A percentile compares a stretch with the other conserved stretches of the same genome.
Conservation (phyloP, 2,329 filamentous ascomycete genomes). For the Diaporthe sp. region DNA sequence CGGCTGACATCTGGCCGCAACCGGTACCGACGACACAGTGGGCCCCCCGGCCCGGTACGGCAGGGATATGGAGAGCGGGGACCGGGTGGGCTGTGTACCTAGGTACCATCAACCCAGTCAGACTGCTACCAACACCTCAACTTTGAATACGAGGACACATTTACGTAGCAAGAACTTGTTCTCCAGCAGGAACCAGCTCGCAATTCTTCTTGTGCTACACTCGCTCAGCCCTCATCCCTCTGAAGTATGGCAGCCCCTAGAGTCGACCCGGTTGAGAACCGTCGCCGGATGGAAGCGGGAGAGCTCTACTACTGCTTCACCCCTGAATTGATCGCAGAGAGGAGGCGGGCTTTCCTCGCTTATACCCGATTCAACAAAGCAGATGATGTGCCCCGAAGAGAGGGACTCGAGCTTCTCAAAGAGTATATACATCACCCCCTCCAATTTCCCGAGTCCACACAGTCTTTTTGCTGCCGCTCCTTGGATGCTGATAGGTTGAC, state of each 20-base stretch:
- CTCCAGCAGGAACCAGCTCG: background rate
- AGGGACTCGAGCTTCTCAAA: conserved; percentile 76
- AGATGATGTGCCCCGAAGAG: conserved; percentile 71
- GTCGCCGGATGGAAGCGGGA: conserved; percentile 71
- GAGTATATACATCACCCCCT: conserved; percentile 66
- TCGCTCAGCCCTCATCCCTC: background rate
- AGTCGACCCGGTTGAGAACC: conserved; percentile 62
- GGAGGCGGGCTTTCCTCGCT: conserved; percentile 73
- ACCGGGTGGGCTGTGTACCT: background rate
- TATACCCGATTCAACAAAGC: conserved; percentile 75
- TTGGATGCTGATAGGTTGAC: conserved; percentile 15
- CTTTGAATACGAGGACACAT: conserved; percentile 2
- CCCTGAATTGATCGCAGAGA: conserved; percentile 74
- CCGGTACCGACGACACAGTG: conserved; percentile 28
- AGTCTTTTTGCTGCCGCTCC: background rate
- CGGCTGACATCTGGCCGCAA: conserved; percentile 31
- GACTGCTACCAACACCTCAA: background rate
- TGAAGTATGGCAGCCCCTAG: conserved; percentile 35
- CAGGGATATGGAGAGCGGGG: conserved; percentile 7
- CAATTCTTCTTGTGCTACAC: background rate
- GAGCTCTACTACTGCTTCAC: conserved; percentile 83
- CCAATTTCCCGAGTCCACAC: background rate
- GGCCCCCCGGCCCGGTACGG: background rate
- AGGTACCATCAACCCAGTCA: background rate
- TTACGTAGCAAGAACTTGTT: background rate